These are phyloP conservation scores for Carex pumila DNA, from an alignment of 176 grass and related monocot species.

Conservation along the genomic window DNA sequence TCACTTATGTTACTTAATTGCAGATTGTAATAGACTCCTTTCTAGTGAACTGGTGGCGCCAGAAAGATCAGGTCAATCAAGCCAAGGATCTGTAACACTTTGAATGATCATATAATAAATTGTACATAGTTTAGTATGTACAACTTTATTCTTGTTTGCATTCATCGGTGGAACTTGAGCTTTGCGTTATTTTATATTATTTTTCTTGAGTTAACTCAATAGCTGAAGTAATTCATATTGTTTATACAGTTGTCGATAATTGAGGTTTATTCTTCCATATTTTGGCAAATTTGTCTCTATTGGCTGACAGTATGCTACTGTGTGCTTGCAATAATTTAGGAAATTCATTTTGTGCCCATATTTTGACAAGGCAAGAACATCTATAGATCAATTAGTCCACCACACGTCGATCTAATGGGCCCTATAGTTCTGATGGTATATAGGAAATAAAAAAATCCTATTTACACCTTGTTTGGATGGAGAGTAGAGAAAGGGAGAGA, in stretches of 20 bases:
- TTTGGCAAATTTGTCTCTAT: neutral
- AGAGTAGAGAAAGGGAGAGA: too few relatives aligned
- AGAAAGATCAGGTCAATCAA: constrained; percentile 43
- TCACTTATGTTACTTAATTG: neutral
- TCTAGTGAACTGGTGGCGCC: constrained; percentile 69
- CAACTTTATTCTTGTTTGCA: neutral
- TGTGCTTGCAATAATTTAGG: neutral
- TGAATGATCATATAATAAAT: neutral
- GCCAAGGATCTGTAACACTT: constrained; percentile 33
- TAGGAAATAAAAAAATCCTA: too few relatives aligned
- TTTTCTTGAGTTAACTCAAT: neutral
- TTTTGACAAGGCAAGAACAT: neutral
- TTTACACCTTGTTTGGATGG: too few relatives aligned
- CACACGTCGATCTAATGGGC: neutral
- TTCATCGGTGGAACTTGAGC: neutral
- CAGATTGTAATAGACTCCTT: constrained; percentile 83
- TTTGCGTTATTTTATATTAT: neutral
- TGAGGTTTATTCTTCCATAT: neutral
- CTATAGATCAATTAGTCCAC: neutral
- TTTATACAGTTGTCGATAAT: neutral
- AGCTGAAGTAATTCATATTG: neutral
- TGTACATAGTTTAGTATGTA: neutral
- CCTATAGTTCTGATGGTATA: neutral
- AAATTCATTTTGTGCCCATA: neutral
- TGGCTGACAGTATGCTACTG: neutral